Evolutionary conservation across 163 green algal genomes (phyloP).

Genomic region (Volvox carteri): DNA sequence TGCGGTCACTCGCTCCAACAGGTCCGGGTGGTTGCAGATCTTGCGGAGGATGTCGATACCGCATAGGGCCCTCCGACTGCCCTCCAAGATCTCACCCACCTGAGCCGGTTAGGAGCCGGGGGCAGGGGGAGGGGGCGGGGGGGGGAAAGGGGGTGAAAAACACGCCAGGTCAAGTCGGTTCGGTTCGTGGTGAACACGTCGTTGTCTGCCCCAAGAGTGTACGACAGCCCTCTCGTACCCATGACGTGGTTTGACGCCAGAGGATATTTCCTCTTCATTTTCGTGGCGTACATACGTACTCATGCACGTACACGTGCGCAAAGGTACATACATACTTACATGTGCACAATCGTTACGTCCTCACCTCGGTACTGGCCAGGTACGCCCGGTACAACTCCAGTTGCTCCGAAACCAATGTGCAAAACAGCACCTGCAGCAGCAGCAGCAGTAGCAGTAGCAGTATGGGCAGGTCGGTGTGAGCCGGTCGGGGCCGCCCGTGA

Average conservation of each 20-base stretch:
- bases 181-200: too few species aligned
- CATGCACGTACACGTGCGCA: too few species aligned
- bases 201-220: too few species aligned
- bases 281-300: too few species aligned
- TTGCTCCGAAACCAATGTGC: conserved; percentile 87
- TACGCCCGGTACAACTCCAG: conserved; percentile 91
- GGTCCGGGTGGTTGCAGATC: conserved; percentile 99
- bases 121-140: neutral
- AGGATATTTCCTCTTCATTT: too few species aligned
- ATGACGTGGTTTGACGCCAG: too few species aligned
- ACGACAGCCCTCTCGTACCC: too few species aligned
- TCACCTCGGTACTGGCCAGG: conserved; percentile 83
- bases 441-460: neutral
- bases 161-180: too few species aligned
- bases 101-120: neutral
- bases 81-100: conserved; percentile 65
- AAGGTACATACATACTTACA: too few species aligned
- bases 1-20: conserved; percentile 80
- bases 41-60: conserved; percentile 98
- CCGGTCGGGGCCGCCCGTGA: too few species aligned
- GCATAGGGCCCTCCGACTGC: conserved; percentile 76
- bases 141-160: neutral
- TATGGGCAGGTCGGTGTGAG: too few species aligned
- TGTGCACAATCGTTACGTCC: too few species aligned
- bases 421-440: conserved; percentile 91